phyloP scores from a whole-genome alignment of 164 flowering plant genomes.

The Annona cherimola region DNA sequence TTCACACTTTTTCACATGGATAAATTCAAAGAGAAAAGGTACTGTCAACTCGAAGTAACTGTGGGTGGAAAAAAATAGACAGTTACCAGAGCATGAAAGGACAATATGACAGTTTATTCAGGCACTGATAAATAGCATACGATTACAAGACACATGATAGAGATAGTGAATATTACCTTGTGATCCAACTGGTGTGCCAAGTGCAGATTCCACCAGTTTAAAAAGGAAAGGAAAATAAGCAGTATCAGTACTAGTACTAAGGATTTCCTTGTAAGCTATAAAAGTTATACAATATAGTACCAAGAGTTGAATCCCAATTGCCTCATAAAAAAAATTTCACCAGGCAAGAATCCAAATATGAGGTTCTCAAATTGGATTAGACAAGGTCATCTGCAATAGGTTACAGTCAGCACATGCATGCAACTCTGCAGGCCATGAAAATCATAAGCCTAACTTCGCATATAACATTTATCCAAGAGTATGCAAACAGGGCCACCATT shows the following conservation, averaged over 20 bases:
- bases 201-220: conserved; percentile 14
- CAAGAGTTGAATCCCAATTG: not conserved
- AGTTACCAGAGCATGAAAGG: too few relatives aligned
- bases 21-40: too few relatives aligned
- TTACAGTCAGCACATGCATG: not conserved
- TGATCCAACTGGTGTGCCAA: conserved; percentile 32
- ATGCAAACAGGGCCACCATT: too few relatives aligned
- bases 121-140: too few relatives aligned
- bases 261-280: conserved; percentile 10
- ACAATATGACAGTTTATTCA: too few relatives aligned
- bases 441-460: too few relatives aligned
- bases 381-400: not conserved
- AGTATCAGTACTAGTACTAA: not conserved
- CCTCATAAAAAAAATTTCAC: not conserved
- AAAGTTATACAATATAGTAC: not conserved
- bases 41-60: too few relatives aligned
- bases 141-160: not conserved
- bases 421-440: too few relatives aligned
- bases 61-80: too few relatives aligned
- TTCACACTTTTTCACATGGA: too few relatives aligned
- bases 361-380: not conserved
- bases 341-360: not conserved
- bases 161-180: conserved; percentile 25
- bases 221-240: not conserved
- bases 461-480: too few relatives aligned